Conservation (phyloP, 1,139 yeast species). For the Yamadazyma blattariae region DNA sequence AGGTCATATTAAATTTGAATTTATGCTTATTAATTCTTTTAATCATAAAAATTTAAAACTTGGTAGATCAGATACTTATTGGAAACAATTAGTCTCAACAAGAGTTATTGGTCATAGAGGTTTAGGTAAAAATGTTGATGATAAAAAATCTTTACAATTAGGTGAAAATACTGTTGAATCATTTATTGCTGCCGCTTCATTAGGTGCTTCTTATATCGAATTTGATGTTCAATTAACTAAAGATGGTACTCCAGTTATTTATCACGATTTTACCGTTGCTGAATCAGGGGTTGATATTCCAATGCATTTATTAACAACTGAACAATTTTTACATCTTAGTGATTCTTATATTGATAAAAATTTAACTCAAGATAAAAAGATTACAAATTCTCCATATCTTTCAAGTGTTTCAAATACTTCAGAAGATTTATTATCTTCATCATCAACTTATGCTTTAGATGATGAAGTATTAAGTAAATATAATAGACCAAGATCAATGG, state of each 20-base stretch:
- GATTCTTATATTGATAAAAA: constrained; percentile 16
- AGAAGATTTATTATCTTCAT: constrained; percentile 12
- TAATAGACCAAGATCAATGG: constrained; percentile 41
- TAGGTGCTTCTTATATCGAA: constrained; percentile 91
- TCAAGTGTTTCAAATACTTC: constrained; percentile 1
- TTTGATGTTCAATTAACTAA: constrained; percentile 97
- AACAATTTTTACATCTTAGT: constrained; percentile 77
- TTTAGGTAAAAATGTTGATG: constrained; percentile 70
- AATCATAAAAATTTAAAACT: constrained; percentile 67
- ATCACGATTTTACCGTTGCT: constrained; percentile 93
- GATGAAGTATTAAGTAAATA: constrained; percentile 35
- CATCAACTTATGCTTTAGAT: constrained; percentile 28
- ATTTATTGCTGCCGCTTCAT: constrained; percentile 92
- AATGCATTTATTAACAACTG: constrained; percentile 87
- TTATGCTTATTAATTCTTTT: constrained; percentile 70
- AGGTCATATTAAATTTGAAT: constrained; percentile 77
- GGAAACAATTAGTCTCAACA: constrained; percentile 88
- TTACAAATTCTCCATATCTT: not conserved
- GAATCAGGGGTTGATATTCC: constrained; percentile 97
- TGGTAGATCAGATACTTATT: constrained; percentile 76
- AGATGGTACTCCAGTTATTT: constrained; percentile 87
- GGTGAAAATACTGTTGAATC: constrained; percentile 97
- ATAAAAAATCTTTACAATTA: constrained; percentile 75
- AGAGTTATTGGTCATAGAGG: constrained; percentile 97
- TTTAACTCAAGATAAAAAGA: not conserved